These are phyloP conservation scores for Aspergillus puulaauensis DNA, from an alignment of 2,329 filamentous ascomycete species.

Conservation along the genomic window DNA sequence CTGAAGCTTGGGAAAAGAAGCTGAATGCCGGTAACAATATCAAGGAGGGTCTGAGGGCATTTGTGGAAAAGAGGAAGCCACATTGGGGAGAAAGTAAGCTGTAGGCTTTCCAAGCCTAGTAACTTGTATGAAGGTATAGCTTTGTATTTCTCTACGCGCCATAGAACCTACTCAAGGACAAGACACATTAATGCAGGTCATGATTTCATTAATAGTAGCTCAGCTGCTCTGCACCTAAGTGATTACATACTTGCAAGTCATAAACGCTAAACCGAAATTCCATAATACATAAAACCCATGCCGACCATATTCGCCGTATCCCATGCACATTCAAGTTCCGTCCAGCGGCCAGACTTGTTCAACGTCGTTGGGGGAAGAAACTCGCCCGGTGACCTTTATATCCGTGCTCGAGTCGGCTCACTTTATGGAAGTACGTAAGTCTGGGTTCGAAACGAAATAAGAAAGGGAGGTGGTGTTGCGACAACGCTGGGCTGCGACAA, in stretches of 20 bases:
- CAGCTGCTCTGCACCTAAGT: constrained; percentile 21
- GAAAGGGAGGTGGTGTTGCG: constrained; percentile 1
- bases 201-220: constrained; percentile 13
- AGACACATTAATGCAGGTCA: background rate
- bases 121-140: background rate
- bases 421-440: constrained; percentile 20
- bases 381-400: constrained; percentile 21
- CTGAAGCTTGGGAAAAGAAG: constrained; percentile 57
- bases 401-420: constrained; percentile 28
- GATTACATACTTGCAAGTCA: constrained; percentile 15
- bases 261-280: constrained; percentile 21
- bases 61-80: constrained; percentile 72
- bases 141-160: background rate
- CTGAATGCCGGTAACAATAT: constrained; percentile 70
- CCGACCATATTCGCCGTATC: constrained; percentile 33
- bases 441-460: constrained; percentile 11
- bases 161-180: background rate
- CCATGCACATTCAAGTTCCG: constrained; percentile 28
- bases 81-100: constrained; percentile 55
- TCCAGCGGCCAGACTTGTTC: constrained; percentile 25
- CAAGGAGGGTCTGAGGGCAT: constrained; percentile 70
- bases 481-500: constrained; percentile 2
- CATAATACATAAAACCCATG: constrained; percentile 25
- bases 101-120: constrained; percentile 13
- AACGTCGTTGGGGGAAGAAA: constrained; percentile 18